Evolutionary conservation across 2,329 filamentous ascomycete species (phyloP), one percentile per base, ranked within the genome.

Genomic region (Stachybotrys chartarum): DNA sequence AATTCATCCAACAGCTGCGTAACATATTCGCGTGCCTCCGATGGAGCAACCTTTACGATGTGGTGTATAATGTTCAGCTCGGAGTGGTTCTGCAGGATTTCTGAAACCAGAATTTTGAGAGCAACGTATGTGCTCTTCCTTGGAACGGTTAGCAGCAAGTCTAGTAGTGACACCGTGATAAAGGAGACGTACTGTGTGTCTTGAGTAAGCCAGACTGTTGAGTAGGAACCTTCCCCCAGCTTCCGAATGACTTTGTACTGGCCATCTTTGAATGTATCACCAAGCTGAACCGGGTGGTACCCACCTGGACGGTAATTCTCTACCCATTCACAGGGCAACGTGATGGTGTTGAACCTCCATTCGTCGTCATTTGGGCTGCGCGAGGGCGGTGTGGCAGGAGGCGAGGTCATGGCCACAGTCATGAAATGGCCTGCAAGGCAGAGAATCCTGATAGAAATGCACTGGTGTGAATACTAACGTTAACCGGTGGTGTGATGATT

Each of bases 181-280:
- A 5, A 55, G 39, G 56, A 11, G n/a, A 45, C 31, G 14, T 10
- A 56, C 54, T 60, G 10, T 17, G 48, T 50, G 31, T 73, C 70
- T 44, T 53, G 61, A 30, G 70, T 75, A 47, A 78, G 67, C 77
- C 75, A 79, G 18, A 78, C 75, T 0, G 75, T 79, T 3, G 74
- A 76, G 58, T 63, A 76, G 3, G 70, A 69, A 30, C 77, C 75
- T 42, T 67, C 72, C 45, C 75, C 75, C 39, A 78, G 64, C 60
- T 79, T 79, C 51, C 74, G 67, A 44, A 74, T 60, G 45, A 77
- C 63, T 54, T 67, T 68, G 58, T 78, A 80, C 39, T 72, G 70
- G 18, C 65, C 70, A 54, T 70, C 54, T 3, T 53, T 67, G 57
- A 78, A 75, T 1, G 60, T 54, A 53, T 78, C 72, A 24, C 72